Evolutionary conservation across 2,329 filamentous ascomycete species (phyloP).

Genomic region (Lasiodiplodia sp.): DNA sequence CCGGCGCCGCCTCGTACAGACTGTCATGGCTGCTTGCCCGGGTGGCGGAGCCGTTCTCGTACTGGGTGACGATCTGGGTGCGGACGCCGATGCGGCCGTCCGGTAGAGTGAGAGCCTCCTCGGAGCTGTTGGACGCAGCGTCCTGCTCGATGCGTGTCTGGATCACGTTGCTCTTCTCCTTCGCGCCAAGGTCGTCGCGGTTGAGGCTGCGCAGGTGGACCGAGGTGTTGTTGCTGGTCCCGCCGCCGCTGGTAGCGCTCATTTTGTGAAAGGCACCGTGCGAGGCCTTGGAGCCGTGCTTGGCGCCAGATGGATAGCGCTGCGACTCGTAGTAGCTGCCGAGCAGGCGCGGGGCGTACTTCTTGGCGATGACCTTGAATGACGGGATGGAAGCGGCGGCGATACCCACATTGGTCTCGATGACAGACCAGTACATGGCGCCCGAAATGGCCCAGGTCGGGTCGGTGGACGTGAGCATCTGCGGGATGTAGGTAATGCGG

Average conservation of each 20-base stretch:
- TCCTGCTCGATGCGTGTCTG: conserved; percentile 30
- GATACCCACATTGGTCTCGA: conserved; percentile 30
- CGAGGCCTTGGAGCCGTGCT: conserved; percentile 18
- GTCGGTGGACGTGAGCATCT: conserved; percentile 26
- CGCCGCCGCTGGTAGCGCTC: not conserved
- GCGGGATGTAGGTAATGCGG: conserved; percentile 28
- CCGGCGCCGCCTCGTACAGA: conserved; percentile 13
- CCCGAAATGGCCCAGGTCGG: conserved; percentile 28
- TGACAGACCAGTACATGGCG: conserved; percentile 31
- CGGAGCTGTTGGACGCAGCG: conserved; percentile 25
- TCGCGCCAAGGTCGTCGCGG: conserved; percentile 5
- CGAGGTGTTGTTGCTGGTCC: not conserved
- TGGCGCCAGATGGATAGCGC: conserved; percentile 6
- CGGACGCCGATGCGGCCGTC: conserved; percentile 28
- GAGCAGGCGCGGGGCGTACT: conserved; percentile 28
- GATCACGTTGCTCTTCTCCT: conserved; percentile 13
- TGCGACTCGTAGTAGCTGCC: conserved; percentile 30
- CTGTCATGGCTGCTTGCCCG: conserved; percentile 20
- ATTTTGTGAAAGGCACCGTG: conserved; percentile 23
- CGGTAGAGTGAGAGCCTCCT: conserved; percentile 28
- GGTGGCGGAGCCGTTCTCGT: conserved; percentile 7
- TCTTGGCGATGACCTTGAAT: conserved; percentile 31
- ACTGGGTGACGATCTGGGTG: conserved; percentile 29
- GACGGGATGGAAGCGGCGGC: conserved; percentile 30
- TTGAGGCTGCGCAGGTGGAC: conserved; percentile 26